Conservation (phyloP, 192 early-diverging fungal genomes). For the Backusella luteola region DNA sequence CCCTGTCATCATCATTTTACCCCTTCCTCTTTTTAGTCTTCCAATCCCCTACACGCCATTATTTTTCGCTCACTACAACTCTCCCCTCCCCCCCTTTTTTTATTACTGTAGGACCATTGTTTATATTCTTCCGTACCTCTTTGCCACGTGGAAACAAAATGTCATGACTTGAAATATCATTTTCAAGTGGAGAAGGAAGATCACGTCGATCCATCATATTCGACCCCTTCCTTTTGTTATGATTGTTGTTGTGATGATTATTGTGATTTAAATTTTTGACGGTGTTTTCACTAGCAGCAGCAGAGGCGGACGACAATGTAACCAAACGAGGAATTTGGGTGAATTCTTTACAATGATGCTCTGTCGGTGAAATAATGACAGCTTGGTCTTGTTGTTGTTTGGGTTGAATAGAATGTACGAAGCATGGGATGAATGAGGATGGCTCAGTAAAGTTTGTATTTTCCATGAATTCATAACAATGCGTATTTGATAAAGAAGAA, state of each 20-base stretch:
- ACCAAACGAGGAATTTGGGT: conserved; percentile 1
- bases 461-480: background rate
- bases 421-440: background rate
- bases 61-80: background rate
- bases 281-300: background rate
- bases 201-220: background rate
- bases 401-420: background rate
- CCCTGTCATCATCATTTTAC: background rate
- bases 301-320: background rate
- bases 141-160: conserved; percentile 1
- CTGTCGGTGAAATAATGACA: background rate
- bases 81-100: background rate
- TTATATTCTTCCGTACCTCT: conserved; percentile 5
- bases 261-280: background rate
- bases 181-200: conserved; percentile 6
- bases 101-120: background rate
- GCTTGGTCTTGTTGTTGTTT: conserved; percentile 5
- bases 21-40: background rate
- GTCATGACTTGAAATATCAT: conserved; percentile 3
- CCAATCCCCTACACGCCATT: background rate
- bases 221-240: background rate
- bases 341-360: background rate
- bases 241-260: background rate
- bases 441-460: background rate
- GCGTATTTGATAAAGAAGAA: background rate